phyloP scores from a whole-genome alignment of 1,284 basidiomycete species.

The Pseudozyma thailandica region DNA sequence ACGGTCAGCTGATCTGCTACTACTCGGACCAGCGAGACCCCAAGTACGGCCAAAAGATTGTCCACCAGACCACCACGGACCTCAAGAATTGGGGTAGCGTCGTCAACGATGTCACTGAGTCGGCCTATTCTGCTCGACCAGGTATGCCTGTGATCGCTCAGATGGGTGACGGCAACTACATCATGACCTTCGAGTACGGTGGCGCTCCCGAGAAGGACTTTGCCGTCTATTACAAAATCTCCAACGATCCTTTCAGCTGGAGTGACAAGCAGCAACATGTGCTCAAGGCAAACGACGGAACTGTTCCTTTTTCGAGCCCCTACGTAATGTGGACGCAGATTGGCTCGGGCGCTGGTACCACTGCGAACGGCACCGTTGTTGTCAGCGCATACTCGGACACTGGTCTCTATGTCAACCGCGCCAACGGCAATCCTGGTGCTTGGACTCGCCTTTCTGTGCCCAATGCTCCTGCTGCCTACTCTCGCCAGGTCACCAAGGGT shows the following conservation, averaged over 20 bases:
- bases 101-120: slow-evolving; percentile 65
- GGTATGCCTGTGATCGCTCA: slow-evolving; percentile 68
- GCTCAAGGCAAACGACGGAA: slow-evolving; percentile 55
- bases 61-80: slow-evolving; percentile 66
- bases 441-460: slow-evolving; percentile 28
- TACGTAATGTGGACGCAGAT: slow-evolving; percentile 65
- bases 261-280: slow-evolving; percentile 27
- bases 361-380: slow-evolving; percentile 65
- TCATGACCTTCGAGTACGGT: slow-evolving; percentile 68
- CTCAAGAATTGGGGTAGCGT: slow-evolving; percentile 66
- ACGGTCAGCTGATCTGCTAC: slow-evolving; percentile 67
- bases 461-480: slow-evolving; percentile 29
- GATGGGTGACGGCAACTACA: slow-evolving; percentile 66
- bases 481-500: slow-evolving; percentile 24
- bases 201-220: slow-evolving; percentile 51
- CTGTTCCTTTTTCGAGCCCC: slow-evolving; percentile 61
- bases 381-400: slow-evolving; percentile 57
- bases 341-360: slow-evolving; percentile 41
- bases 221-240: slow-evolving; percentile 39
- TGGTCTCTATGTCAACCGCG: slow-evolving; percentile 29
- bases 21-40: slow-evolving; percentile 69
- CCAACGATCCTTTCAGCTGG: slow-evolving; percentile 35
- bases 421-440: slow-evolving; percentile 16
- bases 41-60: slow-evolving; percentile 68
- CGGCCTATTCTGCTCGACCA: slow-evolving; percentile 62